A percentile compares a stretch with the other conserved stretches of the same genome.
Evolutionary conservation across 352 stramenopile species (phyloP).

Genomic region (Phytophthora crassamura): DNA sequence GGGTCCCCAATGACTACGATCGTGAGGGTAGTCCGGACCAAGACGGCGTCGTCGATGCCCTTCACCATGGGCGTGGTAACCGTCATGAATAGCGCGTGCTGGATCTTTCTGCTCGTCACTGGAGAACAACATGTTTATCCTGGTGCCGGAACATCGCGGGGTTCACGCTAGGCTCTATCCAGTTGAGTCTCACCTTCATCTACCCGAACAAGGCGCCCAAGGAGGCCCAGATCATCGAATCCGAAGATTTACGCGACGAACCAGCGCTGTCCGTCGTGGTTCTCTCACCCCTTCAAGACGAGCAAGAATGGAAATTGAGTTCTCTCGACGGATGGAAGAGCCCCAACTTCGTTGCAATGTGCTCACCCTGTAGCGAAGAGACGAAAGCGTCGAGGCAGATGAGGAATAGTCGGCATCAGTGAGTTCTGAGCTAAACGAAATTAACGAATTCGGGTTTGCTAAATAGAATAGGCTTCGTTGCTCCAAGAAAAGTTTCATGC

Average conservation of each 20-base stretch:
- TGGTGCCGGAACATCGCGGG: constrained; percentile 36
- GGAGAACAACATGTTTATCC: constrained; percentile 21
- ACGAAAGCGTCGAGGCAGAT: not conserved
- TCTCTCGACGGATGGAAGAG: not conserved
- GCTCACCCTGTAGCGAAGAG: not conserved
- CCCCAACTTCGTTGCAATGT: constrained; percentile 7
- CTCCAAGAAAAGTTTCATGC: no score
- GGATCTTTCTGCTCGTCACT: not conserved
- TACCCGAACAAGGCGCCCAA: constrained; percentile 24
- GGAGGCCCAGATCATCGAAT: not conserved
- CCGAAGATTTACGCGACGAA: not conserved
- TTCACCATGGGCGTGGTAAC: constrained; percentile 34
- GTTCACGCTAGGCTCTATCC: constrained; percentile 25
- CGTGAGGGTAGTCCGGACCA: constrained; percentile 33
- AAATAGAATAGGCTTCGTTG: no score
- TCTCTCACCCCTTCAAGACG: constrained; percentile 8
- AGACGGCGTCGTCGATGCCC: constrained; percentile 33
- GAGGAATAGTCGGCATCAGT: not conserved
- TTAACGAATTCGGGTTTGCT: no score
- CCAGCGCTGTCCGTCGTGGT: not conserved
- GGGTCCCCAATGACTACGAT: constrained; percentile 63
- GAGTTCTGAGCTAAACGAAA: no score
- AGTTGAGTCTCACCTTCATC: constrained; percentile 44
- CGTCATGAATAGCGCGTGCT: constrained; percentile 27
- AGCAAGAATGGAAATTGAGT: not conserved